Conservation (phyloP, 2,329 filamentous ascomycete species). For the Mycosphaerelloides madeirae region DNA sequence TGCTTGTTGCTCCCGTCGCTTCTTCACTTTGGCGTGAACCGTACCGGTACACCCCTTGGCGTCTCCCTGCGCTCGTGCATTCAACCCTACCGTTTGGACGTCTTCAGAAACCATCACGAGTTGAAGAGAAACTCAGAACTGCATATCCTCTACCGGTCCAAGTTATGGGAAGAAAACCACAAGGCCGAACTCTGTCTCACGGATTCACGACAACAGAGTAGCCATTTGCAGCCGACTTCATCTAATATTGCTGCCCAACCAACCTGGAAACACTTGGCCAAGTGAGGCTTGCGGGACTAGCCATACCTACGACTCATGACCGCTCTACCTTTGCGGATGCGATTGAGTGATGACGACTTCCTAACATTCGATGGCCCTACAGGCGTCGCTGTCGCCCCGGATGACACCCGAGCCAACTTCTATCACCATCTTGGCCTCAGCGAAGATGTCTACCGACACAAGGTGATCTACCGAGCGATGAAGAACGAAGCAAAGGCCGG, state of each 20-base stretch:
- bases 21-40: too few relatives aligned
- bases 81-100: too few relatives aligned
- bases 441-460: slow-evolving; percentile 15
- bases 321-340: slow-evolving; percentile 3
- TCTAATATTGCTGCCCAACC: not conserved
- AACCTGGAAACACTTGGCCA: not conserved
- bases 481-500: slow-evolving; percentile 19
- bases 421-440: slow-evolving; percentile 18
- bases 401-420: slow-evolving; percentile 18
- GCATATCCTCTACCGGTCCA: too few relatives aligned
- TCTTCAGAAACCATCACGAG: too few relatives aligned
- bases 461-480: slow-evolving; percentile 17
- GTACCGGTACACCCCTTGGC: too few relatives aligned
- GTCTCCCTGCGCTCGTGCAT: too few relatives aligned
- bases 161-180: not conserved
- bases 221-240: not conserved
- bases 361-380: slow-evolving; percentile 8
- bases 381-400: slow-evolving; percentile 12
- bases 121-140: too few relatives aligned
- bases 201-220: not conserved
- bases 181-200: not conserved
- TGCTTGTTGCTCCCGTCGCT: too few relatives aligned
- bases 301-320: not conserved
- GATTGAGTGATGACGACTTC: slow-evolving; percentile 12
- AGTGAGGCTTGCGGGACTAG: not conserved